Conservation (phyloP, 805 yeast genomes). For the Lipomyces mesembrius region DNA sequence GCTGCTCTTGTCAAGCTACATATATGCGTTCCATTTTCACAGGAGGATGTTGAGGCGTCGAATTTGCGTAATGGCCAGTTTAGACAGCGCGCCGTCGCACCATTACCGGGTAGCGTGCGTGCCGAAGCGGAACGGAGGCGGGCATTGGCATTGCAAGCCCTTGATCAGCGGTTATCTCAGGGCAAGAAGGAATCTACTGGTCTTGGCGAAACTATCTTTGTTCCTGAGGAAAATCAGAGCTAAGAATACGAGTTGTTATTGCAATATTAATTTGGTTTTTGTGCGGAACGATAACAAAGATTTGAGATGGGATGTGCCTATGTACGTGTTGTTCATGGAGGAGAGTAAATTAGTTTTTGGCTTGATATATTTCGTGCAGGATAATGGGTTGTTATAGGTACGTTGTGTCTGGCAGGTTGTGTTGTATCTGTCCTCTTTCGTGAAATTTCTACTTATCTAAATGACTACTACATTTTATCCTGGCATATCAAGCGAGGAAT, state of each 20-base stretch:
- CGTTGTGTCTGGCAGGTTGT: background rate
- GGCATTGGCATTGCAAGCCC: slow-evolving; percentile 45
- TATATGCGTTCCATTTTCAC: slow-evolving; percentile 34
- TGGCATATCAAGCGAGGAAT: too few relatives aligned
- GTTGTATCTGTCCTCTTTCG: too few relatives aligned
- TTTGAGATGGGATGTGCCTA: background rate
- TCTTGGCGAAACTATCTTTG: slow-evolving; percentile 33
- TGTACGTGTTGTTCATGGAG: background rate
- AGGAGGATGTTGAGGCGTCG: slow-evolving; percentile 34
- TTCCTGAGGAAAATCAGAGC: slow-evolving; percentile 46
- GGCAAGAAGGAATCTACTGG: slow-evolving; percentile 28
- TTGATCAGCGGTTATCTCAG: slow-evolving; percentile 41
- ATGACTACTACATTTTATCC: too few relatives aligned
- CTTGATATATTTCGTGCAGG: background rate
- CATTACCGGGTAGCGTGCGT: slow-evolving; percentile 40
- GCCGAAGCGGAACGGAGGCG: slow-evolving; percentile 48
- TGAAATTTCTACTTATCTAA: too few relatives aligned
- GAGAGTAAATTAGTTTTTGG: background rate
- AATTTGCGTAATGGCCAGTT: slow-evolving; percentile 32
- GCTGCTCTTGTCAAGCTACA: slow-evolving; percentile 23
- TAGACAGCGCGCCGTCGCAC: slow-evolving; percentile 35
- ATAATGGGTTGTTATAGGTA: background rate
- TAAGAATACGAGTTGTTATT: slow-evolving; percentile 37
- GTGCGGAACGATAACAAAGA: background rate
- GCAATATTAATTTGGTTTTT: background rate